Conservation (phyloP, 2,329 filamentous ascomycete genomes). For the Bipolaris oryzae region DNA sequence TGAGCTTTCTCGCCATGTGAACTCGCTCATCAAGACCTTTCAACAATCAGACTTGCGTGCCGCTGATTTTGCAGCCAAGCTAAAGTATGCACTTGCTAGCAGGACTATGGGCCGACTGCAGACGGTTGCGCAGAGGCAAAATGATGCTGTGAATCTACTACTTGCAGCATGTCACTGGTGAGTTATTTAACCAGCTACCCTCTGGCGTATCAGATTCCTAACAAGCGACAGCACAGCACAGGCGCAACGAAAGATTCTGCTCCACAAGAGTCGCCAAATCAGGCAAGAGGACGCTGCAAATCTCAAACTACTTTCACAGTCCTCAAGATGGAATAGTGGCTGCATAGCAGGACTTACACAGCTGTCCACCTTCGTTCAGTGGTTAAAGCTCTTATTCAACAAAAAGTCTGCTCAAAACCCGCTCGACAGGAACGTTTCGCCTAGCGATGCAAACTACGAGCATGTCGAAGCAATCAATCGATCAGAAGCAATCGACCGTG, state of each 20-base stretch:
- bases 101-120: conserved; percentile 42
- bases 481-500: conserved; percentile 45
- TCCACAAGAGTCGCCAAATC: conserved; percentile 46
- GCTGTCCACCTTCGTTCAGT: conserved; percentile 43
- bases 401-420: conserved; percentile 32
- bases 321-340: conserved; percentile 37
- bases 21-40: conserved; percentile 33
- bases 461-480: conserved; percentile 40
- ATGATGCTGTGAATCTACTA: conserved; percentile 41
- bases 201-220: conserved; percentile 14
- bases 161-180: conserved; percentile 43
- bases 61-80: conserved; percentile 40
- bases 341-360: conserved; percentile 38
- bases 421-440: conserved; percentile 20
- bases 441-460: conserved; percentile 41
- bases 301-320: conserved; percentile 38
- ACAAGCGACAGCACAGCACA: conserved; percentile 38
- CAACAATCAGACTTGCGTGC: conserved; percentile 40
- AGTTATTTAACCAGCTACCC: conserved; percentile 2
- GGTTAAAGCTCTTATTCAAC: conserved; percentile 38
- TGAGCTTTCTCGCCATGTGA: conserved; percentile 39
- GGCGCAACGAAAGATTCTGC: conserved; percentile 47
- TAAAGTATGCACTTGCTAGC: conserved; percentile 40
- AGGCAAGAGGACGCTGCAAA: conserved; percentile 39
- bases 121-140: conserved; percentile 41